Evolutionary conservation across 139 green algal species (phyloP).

Genomic region (Asterochloris erici): DNA sequence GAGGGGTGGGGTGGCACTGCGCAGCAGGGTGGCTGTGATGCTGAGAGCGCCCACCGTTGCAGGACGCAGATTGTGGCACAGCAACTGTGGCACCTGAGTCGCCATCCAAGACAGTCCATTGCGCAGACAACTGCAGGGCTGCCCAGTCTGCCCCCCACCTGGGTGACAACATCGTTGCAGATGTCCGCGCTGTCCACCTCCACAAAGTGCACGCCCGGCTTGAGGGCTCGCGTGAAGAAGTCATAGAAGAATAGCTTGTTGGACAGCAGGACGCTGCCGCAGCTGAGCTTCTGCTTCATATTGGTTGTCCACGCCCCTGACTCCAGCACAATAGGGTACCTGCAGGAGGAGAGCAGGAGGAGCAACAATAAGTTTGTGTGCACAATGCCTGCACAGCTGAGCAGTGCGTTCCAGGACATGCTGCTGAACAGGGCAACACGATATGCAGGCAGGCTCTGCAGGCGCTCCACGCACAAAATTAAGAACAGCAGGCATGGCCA

Average conservation of each 20-base stretch:
- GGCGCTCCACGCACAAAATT: neutral
- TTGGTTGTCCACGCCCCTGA: slow-evolving; percentile 33
- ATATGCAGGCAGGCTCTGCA: too few species aligned
- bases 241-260: slow-evolving; percentile 32
- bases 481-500: neutral
- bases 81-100: too few species aligned
- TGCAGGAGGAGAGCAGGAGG: neutral
- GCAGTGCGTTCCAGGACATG: neutral
- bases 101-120: neutral
- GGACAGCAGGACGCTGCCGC: slow-evolving; percentile 33
- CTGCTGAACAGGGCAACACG: neutral
- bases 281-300: slow-evolving; percentile 39
- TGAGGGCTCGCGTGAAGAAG: slow-evolving; percentile 29
- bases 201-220: slow-evolving; percentile 31
- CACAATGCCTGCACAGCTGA: neutral
- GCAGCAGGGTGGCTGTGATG: too few species aligned
- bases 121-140: neutral
- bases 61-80: too few species aligned
- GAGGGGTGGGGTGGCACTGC: too few species aligned
- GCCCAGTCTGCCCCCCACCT: neutral
- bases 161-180: slow-evolving; percentile 14
- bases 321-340: slow-evolving; percentile 43
- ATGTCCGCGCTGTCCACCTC: slow-evolving; percentile 17
- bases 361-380: neutral
- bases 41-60: too few species aligned